These are phyloP conservation scores for Cucurbitaria berberidis DNA, from an alignment of 2,329 filamentous ascomycete species.

Conservation along the genomic window DNA sequence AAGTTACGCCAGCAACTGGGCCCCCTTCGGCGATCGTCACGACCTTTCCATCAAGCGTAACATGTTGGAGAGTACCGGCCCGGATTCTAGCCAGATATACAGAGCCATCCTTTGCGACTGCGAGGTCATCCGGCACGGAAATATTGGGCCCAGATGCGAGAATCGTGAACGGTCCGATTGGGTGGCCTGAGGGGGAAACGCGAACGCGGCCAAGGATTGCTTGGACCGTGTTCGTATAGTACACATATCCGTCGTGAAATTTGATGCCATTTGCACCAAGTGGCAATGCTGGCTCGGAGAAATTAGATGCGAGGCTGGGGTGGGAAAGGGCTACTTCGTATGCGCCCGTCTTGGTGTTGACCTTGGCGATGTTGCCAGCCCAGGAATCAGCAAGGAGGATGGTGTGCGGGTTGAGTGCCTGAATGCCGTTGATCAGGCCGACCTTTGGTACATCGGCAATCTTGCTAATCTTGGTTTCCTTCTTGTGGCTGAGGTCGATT, in stretches of 20 bases:
- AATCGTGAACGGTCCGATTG: slow-evolving; percentile 6
- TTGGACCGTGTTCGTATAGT: slow-evolving; percentile 28
- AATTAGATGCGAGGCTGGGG: slow-evolving; percentile 14
- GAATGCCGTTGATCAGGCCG: slow-evolving; percentile 32
- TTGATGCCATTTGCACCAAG: slow-evolving; percentile 35
- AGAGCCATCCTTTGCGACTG: slow-evolving; percentile 20
- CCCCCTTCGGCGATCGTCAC: slow-evolving; percentile 10
- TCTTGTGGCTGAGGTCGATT: slow-evolving; percentile 14
- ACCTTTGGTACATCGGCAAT: slow-evolving; percentile 20
- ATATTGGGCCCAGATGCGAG: slow-evolving; percentile 8
- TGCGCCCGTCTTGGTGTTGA: slow-evolving; percentile 16
- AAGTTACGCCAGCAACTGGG: slow-evolving; percentile 22
- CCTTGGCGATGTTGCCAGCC: slow-evolving; percentile 19
- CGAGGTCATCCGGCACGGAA: slow-evolving; percentile 26
- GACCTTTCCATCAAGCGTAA: slow-evolving; percentile 15
- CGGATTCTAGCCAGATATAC: slow-evolving; percentile 16
- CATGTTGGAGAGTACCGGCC: slow-evolving; percentile 15
- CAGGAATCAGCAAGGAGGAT: slow-evolving; percentile 33
- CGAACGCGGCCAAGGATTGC: slow-evolving; percentile 18
- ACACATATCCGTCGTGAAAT: slow-evolving; percentile 11
- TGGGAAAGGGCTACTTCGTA: slow-evolving; percentile 18
- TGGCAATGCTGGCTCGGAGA: slow-evolving; percentile 5
- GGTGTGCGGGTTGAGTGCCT: slow-evolving; percentile 16
- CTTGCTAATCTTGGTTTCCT: slow-evolving; percentile 9
- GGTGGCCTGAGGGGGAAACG: slow-evolving; percentile 12